Evolutionary conservation across 2,329 filamentous ascomycete species (phyloP).

Genomic region (Epichloe sylvatica): DNA sequence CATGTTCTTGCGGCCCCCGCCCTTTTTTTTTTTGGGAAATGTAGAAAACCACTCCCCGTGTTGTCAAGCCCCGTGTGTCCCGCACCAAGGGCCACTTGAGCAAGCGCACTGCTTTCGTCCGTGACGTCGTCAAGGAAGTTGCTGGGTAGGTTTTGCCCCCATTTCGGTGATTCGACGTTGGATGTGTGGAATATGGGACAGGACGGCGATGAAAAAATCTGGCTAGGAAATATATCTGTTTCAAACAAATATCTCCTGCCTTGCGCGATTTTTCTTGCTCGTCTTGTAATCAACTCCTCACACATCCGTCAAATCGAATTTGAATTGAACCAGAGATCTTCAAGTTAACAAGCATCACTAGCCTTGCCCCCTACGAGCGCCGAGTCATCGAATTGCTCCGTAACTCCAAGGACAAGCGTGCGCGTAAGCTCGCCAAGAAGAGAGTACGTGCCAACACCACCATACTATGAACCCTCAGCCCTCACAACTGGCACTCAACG

Average conservation of each 20-base stretch:
- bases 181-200: too few relatives aligned
- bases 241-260: background rate
- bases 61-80: constrained; percentile 64
- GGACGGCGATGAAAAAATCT: too few relatives aligned
- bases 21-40: constrained; percentile 18
- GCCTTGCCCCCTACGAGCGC: constrained; percentile 91
- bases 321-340: background rate
- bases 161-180: background rate
- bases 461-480: background rate
- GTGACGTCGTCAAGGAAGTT: constrained; percentile 97
- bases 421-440: constrained; percentile 98
- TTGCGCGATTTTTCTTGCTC: background rate
- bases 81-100: constrained; percentile 89
- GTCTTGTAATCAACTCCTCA: background rate
- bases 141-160: constrained; percentile 53
- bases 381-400: constrained; percentile 97
- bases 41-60: constrained; percentile 71
- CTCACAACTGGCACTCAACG: constrained; percentile 10
- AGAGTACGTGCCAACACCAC: constrained; percentile 48
- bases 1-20: constrained; percentile 22
- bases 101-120: constrained; percentile 93
- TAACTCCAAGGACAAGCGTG: constrained; percentile 99
- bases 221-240: too few relatives aligned
- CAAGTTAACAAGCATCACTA: constrained; percentile 14
- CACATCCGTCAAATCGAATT: background rate